Evolutionary conservation across 192 early-diverging fungal genomes (phyloP).

Genomic region (Dispira simplex): DNA sequence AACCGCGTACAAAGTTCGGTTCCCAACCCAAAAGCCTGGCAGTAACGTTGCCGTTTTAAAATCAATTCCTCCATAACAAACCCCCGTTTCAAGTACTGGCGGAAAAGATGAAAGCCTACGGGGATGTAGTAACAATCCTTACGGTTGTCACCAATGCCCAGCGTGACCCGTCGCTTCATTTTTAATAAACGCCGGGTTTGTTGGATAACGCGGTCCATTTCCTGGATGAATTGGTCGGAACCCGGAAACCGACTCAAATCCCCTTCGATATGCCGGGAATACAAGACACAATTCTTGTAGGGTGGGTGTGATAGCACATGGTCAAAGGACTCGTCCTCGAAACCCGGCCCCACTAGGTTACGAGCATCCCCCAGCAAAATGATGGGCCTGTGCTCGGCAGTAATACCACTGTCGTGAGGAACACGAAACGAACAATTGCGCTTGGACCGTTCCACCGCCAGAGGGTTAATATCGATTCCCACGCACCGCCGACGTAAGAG

Average conservation of each 20-base stretch:
- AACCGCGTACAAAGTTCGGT: constrained; percentile 78
- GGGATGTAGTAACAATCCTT: constrained; percentile 82
- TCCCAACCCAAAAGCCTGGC: constrained; percentile 71
- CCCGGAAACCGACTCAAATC: constrained; percentile 67
- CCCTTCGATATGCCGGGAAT: constrained; percentile 75
- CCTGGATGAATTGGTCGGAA: constrained; percentile 48
- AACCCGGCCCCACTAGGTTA: constrained; percentile 40
- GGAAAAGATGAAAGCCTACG: constrained; percentile 68
- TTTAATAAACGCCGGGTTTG: constrained; percentile 63
- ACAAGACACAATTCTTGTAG: constrained; percentile 85
- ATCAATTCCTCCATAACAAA: constrained; percentile 85
- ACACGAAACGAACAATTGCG: constrained; percentile 75
- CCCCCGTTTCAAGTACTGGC: constrained; percentile 63
- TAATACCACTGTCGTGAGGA: constrained; percentile 38
- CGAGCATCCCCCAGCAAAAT: constrained; percentile 75
- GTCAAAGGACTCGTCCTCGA: constrained; percentile 62
- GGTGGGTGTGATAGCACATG: constrained; percentile 87
- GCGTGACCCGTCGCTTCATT: constrained; percentile 45
- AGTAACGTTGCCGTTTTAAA: constrained; percentile 80
- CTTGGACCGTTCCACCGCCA: constrained; percentile 66
- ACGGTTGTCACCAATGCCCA: constrained; percentile 92
- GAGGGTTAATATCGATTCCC: constrained; percentile 83
- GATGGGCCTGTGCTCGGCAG: constrained; percentile 64
- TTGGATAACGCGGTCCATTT: constrained; percentile 55
- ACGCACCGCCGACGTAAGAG: constrained; percentile 59